These are phyloP conservation scores for Colletotrichum agaves DNA, from an alignment of 2,329 filamentous ascomycete species.

Conservation along the genomic window DNA sequence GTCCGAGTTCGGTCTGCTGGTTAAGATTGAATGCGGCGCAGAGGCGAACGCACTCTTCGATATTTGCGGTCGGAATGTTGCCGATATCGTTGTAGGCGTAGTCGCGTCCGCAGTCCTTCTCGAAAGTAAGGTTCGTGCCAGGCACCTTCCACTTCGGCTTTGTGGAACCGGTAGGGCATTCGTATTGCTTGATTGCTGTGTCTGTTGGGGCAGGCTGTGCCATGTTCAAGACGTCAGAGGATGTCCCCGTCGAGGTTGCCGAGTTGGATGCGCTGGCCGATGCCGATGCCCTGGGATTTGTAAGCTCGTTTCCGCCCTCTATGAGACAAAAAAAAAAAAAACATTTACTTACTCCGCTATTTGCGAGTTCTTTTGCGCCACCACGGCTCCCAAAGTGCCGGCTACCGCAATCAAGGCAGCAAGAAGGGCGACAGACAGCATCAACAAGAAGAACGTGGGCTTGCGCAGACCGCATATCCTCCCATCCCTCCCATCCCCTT, in stretches of 20 bases:
- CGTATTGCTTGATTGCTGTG: slow-evolving; percentile 17
- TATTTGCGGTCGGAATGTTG: slow-evolving; percentile 27
- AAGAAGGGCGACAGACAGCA: slow-evolving; percentile 10
- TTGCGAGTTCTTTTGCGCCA: slow-evolving; percentile 22
- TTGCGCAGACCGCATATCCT: slow-evolving; percentile 31
- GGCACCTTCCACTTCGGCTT: slow-evolving; percentile 24
- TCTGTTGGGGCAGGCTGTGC: slow-evolving; percentile 27
- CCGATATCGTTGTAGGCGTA: slow-evolving; percentile 31
- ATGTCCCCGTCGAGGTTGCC: background rate
- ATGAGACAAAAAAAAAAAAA: no score
- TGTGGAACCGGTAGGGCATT: slow-evolving; percentile 16
- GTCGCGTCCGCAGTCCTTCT: slow-evolving; percentile 33
- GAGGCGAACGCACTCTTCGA: slow-evolving; percentile 30
- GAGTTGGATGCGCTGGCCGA: background rate
- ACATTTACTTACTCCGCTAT: slow-evolving; percentile 7
- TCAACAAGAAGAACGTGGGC: slow-evolving; percentile 21
- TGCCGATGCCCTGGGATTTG: background rate
- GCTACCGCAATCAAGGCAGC: slow-evolving; percentile 18
- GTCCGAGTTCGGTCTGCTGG: slow-evolving; percentile 22
- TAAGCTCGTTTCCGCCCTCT: background rate
- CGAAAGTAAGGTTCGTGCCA: slow-evolving; percentile 30
- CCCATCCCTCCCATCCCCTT: background rate
- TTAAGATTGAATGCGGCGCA: slow-evolving; percentile 31
- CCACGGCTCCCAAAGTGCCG: slow-evolving; percentile 14
- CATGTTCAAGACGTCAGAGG: slow-evolving; percentile 15